Base-by-base conservation (phyloP, 192 early-diverging fungal species). In the Backusella macrospora region DNA sequence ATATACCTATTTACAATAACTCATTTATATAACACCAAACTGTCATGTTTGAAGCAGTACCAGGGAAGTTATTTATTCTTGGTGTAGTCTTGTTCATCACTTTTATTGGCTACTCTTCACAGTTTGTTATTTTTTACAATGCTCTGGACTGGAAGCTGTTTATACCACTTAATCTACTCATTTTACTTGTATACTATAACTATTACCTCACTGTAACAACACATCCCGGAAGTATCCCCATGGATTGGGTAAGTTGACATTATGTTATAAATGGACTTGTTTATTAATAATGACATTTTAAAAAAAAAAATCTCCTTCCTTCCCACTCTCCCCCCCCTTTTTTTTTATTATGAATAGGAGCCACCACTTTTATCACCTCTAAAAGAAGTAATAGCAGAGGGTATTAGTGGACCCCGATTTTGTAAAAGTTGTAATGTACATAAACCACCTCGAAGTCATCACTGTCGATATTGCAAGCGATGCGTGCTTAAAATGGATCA, bases 401-500 rank as follows among this genome's bases (percentile, higher is more conserved):
- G 70, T 23, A 84, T 86, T 29, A 86, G 84, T 13, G 85, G 83
- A 38, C 93, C 91, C 34, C 88, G 93, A 44, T 93, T 90, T 72
- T 95, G 93, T 62, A 82, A 88, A 23, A 85, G 75, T 1, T 92
- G 90, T 65, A 68, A 88, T 16, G 64, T 67, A 15, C 86, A 87
- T 75, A 95, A 94, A 82, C 92, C 94, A 46, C 90, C 93, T 4
- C 83, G 94, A 44, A 78, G 91, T 21, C 93, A 94, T 76, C 94
- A 95, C 76, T 95, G 94, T 76, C 76, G 88, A 8, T 86, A 86
- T 48, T 95, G 94, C 76, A 85, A 89, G 48, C 86, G 88, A 15
- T 95, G 94, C 83, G 90, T 95, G 23, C 86, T 95, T 42, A 95
- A 93, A 77, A 94, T 95, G 94, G 94, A 95, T 75, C 94, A 95